Evolutionary conservation across 2,329 filamentous ascomycete species (phyloP).

Genomic region (Hyphodiscus sp.): DNA sequence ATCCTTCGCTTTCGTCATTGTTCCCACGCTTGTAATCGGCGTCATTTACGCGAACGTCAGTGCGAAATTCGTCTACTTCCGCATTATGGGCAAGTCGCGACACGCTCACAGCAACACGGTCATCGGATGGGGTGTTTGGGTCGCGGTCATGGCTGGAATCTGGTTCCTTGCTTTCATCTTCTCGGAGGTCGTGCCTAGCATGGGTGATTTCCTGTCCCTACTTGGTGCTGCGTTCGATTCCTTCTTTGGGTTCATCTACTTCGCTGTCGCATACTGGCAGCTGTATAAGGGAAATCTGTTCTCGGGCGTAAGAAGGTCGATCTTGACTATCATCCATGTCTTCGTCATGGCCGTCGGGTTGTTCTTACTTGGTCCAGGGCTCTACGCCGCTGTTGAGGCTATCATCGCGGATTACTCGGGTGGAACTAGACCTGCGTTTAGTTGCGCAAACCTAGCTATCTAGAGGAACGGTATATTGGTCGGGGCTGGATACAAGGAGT

Average conservation of each 20-base stretch:
- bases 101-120: slow-evolving; percentile 42
- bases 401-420: slow-evolving; percentile 45
- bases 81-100: slow-evolving; percentile 36
- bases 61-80: slow-evolving; percentile 40
- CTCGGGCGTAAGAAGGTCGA: slow-evolving; percentile 27
- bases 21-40: slow-evolving; percentile 42
- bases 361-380: slow-evolving; percentile 43
- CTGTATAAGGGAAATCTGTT: slow-evolving; percentile 37
- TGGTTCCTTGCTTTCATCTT: slow-evolving; percentile 41
- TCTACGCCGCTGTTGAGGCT: slow-evolving; percentile 46
- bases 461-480: slow-evolving; percentile 21
- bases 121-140: slow-evolving; percentile 41
- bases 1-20: slow-evolving; percentile 44
- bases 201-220: slow-evolving; percentile 44
- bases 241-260: slow-evolving; percentile 46
- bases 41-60: slow-evolving; percentile 44
- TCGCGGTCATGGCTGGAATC: slow-evolving; percentile 34
- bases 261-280: slow-evolving; percentile 43
- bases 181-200: slow-evolving; percentile 41
- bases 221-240: slow-evolving; percentile 42
- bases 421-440: slow-evolving; percentile 39
- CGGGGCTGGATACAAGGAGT: not conserved
- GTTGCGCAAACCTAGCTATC: slow-evolving; percentile 42
- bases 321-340: slow-evolving; percentile 39
- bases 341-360: slow-evolving; percentile 40